These are phyloP conservation scores for Phyllosticta ampelicida DNA, from an alignment of 2,329 filamentous ascomycete species.

Conservation along the genomic window DNA sequence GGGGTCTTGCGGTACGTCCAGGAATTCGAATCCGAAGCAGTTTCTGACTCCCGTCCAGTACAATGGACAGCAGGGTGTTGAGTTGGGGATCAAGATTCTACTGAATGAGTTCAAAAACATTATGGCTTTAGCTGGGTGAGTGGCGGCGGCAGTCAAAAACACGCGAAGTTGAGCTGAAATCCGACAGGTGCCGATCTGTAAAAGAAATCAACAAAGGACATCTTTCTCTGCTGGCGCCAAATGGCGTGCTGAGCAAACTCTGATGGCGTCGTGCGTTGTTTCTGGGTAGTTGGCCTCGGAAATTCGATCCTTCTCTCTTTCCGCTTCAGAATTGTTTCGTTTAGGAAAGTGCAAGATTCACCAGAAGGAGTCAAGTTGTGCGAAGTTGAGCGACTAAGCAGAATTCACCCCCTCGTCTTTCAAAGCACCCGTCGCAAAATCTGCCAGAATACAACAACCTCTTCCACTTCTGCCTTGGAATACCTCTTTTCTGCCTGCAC, in stretches of 20 bases:
- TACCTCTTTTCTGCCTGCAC: no score
- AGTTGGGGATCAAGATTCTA: slow-evolving; percentile 35
- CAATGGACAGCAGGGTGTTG: slow-evolving; percentile 27
- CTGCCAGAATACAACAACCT: no score
- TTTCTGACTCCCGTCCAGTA: slow-evolving; percentile 19
- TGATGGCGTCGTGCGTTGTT: not conserved
- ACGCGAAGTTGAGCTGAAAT: not conserved
- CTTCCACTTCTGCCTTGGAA: no score
- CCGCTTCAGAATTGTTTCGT: no score
- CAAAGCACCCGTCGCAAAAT: no score
- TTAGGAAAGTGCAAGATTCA: no score
- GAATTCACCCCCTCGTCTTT: no score
- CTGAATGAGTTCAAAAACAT: slow-evolving; percentile 20
- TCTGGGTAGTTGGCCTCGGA: no score
- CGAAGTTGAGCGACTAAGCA: no score
- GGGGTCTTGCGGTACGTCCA: slow-evolving; percentile 36
- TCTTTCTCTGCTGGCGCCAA: slow-evolving; percentile 1
- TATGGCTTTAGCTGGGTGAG: slow-evolving; percentile 20
- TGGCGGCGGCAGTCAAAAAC: not conserved
- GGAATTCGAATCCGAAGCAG: not conserved
- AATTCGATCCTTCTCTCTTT: no score
- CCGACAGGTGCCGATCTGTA: slow-evolving; percentile 1
- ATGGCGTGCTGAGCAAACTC: slow-evolving; percentile 1
- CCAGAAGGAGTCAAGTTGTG: no score
- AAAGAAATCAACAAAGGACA: slow-evolving; percentile 10